Conservation (phyloP, 257 asterid genomes). For the Penstemon barbatus region DNA sequence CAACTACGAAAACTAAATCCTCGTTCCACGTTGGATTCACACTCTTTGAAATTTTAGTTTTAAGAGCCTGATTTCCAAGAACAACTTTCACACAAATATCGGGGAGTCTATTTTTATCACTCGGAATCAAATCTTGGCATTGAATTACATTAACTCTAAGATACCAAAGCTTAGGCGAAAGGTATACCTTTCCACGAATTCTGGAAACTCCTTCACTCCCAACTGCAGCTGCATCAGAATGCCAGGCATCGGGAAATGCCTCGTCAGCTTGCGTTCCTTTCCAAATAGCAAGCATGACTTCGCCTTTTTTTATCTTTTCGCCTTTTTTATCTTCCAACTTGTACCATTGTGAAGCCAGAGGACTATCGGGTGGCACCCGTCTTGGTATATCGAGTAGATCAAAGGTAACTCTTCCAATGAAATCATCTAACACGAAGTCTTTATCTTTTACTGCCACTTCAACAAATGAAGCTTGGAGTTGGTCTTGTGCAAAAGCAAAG, state of each 20-base stretch:
- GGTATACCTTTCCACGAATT: constrained; percentile 76
- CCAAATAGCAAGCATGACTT: constrained; percentile 86
- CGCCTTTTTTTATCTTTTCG: constrained; percentile 62
- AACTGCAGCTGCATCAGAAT: constrained; percentile 76
- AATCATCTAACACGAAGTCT: constrained; percentile 60
- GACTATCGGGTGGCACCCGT: constrained; percentile 78
- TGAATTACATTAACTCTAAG: constrained; percentile 69
- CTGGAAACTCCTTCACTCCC: constrained; percentile 54
- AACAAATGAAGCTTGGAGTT: constrained; percentile 63
- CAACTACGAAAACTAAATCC: constrained; percentile 70
- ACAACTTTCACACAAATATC: constrained; percentile 58
- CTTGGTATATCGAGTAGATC: constrained; percentile 61
- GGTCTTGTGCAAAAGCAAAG: constrained; percentile 73
- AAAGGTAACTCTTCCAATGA: constrained; percentile 53
- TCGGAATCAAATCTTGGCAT: constrained; percentile 67
- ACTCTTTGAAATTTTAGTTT: constrained; percentile 46
- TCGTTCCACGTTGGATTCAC: constrained; percentile 76
- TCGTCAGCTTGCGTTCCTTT: constrained; percentile 89
- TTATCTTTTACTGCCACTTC: constrained; percentile 77
- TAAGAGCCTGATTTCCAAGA: constrained; percentile 53
- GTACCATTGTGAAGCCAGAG: constrained; percentile 87
- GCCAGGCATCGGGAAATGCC: constrained; percentile 86
- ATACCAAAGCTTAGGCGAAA: constrained; percentile 87
- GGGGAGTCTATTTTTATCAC: constrained; percentile 52
- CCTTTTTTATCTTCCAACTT: constrained; percentile 56